phyloP scores from a whole-genome alignment of 2,329 filamentous ascomycete genomes.

The Exophiala alcalophila region DNA sequence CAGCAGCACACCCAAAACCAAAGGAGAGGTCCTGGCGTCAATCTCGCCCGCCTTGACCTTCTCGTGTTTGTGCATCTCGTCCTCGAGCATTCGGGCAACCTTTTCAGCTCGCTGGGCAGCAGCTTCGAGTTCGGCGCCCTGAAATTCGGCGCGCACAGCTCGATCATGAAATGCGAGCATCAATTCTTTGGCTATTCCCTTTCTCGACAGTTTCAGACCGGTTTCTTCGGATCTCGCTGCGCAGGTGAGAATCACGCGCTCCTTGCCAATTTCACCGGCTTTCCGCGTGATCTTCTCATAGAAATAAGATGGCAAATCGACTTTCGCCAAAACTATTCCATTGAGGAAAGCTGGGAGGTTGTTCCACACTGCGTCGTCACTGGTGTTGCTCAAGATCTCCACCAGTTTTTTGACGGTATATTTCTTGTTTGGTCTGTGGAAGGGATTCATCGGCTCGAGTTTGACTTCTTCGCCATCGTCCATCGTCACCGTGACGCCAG shows the following conservation, averaged over 20 bases:
- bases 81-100: slow-evolving; percentile 38
- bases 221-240: slow-evolving; percentile 38
- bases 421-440: slow-evolving; percentile 36
- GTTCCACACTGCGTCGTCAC: slow-evolving; percentile 36
- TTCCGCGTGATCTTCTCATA: slow-evolving; percentile 40
- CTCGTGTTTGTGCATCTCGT: slow-evolving; percentile 32
- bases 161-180: slow-evolving; percentile 40
- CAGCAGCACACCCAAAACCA: slow-evolving; percentile 44
- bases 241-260: slow-evolving; percentile 38
- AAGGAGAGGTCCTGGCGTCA: slow-evolving; percentile 42
- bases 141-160: slow-evolving; percentile 36
- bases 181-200: slow-evolving; percentile 34
- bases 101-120: slow-evolving; percentile 37
- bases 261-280: slow-evolving; percentile 37
- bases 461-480: slow-evolving; percentile 39
- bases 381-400: slow-evolving; percentile 37
- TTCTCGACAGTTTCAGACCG: slow-evolving; percentile 36
- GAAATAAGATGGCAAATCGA: slow-evolving; percentile 29
- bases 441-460: slow-evolving; percentile 38
- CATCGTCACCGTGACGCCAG: slow-evolving; percentile 41
- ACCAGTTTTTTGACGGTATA: slow-evolving; percentile 34
- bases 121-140: slow-evolving; percentile 34
- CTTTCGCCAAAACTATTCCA: slow-evolving; percentile 36
- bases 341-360: slow-evolving; percentile 43
- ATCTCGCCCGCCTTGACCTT: slow-evolving; percentile 14